These are phyloP conservation scores for Chrysoporthe cubensis DNA, from an alignment of 2,329 filamentous ascomycete genomes.

Conservation along the genomic window DNA sequence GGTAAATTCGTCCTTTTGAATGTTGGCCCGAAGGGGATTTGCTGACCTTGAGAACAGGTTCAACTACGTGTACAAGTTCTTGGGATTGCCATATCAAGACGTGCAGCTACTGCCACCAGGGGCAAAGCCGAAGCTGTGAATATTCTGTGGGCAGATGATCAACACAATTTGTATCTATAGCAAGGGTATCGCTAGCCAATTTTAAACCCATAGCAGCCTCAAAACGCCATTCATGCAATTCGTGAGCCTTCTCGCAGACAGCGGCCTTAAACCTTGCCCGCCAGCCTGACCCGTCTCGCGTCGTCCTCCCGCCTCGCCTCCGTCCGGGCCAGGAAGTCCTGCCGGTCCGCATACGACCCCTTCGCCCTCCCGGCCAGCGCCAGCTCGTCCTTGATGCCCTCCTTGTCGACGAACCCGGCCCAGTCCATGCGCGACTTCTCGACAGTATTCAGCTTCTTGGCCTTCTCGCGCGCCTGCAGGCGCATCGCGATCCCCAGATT, in stretches of 20 bases:
- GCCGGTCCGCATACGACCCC: slow-evolving; percentile 62
- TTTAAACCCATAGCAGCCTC: not conserved
- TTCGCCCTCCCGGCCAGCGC: slow-evolving; percentile 68
- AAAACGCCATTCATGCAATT: not conserved
- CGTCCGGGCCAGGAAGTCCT: slow-evolving; percentile 69
- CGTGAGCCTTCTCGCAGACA: not conserved
- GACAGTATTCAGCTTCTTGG: slow-evolving; percentile 70
- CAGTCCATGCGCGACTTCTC: slow-evolving; percentile 76
- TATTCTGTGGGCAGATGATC: not conserved
- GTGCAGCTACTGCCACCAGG: slow-evolving; percentile 47
- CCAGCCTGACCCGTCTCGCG: slow-evolving; percentile 56
- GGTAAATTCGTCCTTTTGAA: slow-evolving; percentile 43
- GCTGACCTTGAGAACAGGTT: slow-evolving; percentile 49
- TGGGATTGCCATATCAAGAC: slow-evolving; percentile 64
- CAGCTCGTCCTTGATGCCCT: slow-evolving; percentile 71
- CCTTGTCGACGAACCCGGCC: slow-evolving; percentile 72
- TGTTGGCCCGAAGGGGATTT: not conserved
- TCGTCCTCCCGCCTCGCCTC: slow-evolving; percentile 66
- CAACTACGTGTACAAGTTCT: slow-evolving; percentile 69
- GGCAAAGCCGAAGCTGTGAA: slow-evolving; percentile 42
- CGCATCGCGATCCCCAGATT: slow-evolving; percentile 59
- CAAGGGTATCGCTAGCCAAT: slow-evolving; percentile 23
- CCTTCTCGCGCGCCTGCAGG: slow-evolving; percentile 51
- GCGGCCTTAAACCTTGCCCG: slow-evolving; percentile 37
- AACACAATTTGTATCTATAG: slow-evolving; percentile 7